Percentiles rank a stretch among this genome's conserved stretches.
These are phyloP conservation scores for Takashimella koratensis DNA, from an alignment of 1,284 basidiomycete species.

Conservation along the genomic window DNA sequence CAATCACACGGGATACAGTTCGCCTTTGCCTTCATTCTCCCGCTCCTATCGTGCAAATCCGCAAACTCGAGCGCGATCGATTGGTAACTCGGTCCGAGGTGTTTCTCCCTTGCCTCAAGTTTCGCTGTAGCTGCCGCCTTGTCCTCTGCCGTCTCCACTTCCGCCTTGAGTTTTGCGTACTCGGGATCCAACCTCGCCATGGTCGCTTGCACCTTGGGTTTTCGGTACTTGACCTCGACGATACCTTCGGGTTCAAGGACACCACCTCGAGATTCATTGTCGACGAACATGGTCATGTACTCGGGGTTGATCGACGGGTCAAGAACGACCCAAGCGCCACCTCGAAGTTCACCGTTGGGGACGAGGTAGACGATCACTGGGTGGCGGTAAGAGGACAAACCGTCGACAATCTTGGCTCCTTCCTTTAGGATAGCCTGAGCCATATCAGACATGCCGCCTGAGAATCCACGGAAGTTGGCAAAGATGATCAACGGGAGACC, in stretches of 20 bases:
- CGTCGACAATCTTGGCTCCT: slow-evolving; percentile 97
- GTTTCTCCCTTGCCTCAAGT: slow-evolving; percentile 72
- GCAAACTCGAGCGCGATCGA: slow-evolving; percentile 92
- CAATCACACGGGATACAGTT: slow-evolving; percentile 78
- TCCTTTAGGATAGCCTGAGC: slow-evolving; percentile 92
- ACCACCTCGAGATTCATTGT: slow-evolving; percentile 91
- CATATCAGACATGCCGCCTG: slow-evolving; percentile 66
- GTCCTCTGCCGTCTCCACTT: slow-evolving; percentile 71
- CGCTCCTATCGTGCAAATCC: slow-evolving; percentile 86
- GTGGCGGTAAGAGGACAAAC: slow-evolving; percentile 92
- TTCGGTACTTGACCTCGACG: slow-evolving; percentile 77
- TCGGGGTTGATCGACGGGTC: slow-evolving; percentile 95
- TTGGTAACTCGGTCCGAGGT: slow-evolving; percentile 85
- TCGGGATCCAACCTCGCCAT: slow-evolving; percentile 91
- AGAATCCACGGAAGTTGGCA: slow-evolving; percentile 99
- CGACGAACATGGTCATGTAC: slow-evolving; percentile 99
- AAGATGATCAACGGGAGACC: slow-evolving; percentile 96
- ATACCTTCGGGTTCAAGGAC: slow-evolving; percentile 97
- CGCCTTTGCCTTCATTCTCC: slow-evolving; percentile 97
- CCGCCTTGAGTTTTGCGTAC: slow-evolving; percentile 77
- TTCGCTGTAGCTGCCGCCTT: slow-evolving; percentile 65
- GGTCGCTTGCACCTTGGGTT: slow-evolving; percentile 80
- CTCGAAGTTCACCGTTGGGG: slow-evolving; percentile 96
- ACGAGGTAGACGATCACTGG: slow-evolving; percentile 99
- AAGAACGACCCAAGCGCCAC: slow-evolving; percentile 98